Conservation (phyloP, 1,284 basidiomycete species). For the Tilletia setariae region DNA sequence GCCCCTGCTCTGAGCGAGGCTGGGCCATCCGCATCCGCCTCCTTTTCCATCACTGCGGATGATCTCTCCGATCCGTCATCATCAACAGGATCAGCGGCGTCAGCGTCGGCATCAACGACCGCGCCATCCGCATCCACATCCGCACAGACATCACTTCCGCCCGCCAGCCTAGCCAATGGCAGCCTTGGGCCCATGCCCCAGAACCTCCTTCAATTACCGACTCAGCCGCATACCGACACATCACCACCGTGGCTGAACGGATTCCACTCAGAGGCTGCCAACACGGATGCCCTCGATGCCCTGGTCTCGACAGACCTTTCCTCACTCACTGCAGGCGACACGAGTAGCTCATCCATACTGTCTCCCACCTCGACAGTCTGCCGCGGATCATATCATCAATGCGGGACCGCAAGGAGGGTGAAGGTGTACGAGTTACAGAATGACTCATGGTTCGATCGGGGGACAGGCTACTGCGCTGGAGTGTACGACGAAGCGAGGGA, state of each 20-base stretch:
- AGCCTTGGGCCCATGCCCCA: too few relatives aligned
- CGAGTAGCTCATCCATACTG: constrained; percentile 16
- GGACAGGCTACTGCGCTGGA: constrained; percentile 53
- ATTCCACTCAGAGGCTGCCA: too few relatives aligned
- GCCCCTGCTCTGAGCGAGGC: too few relatives aligned
- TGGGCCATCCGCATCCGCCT: neutral
- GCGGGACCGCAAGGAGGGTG: constrained; percentile 50
- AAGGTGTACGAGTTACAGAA: constrained; percentile 52
- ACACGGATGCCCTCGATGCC: too few relatives aligned
- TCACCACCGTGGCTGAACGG: too few relatives aligned
- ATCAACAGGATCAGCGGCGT: neutral
- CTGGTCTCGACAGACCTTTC: too few relatives aligned
- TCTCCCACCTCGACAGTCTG: constrained; percentile 46
- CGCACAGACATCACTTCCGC: neutral
- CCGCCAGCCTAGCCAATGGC: neutral
- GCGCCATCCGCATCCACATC: neutral
- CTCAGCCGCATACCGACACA: too few relatives aligned
- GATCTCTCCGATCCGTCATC: neutral
- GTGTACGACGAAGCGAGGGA: constrained; percentile 51
- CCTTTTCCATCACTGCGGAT: neutral
- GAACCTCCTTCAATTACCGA: too few relatives aligned
- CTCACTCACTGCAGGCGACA: too few relatives aligned
- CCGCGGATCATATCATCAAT: constrained; percentile 49
- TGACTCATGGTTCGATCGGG: constrained; percentile 50
- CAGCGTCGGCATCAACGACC: neutral